Conservation (phyloP, 2,329 filamentous ascomycete species). For the Trichoderma brevicompactum region DNA sequence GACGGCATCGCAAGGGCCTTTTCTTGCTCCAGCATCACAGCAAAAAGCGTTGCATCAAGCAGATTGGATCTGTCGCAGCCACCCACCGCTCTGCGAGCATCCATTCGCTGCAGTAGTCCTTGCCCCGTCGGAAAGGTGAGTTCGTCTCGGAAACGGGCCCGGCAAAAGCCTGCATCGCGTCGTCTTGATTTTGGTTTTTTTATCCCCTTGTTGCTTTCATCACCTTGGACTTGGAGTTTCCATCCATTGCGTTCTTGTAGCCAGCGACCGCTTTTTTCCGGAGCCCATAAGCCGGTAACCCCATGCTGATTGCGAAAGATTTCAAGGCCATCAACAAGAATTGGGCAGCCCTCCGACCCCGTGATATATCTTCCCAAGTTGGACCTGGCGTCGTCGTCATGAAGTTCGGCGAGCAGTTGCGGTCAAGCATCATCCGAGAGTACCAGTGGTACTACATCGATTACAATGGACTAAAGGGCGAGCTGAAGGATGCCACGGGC, state of each 20-base stretch:
- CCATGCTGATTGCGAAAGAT: conserved; percentile 60
- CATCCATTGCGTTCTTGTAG: conserved; percentile 1
- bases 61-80: not conserved
- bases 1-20: conserved; percentile 4
- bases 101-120: conserved; percentile 9
- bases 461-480: conserved; percentile 90
- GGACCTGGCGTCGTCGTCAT: conserved; percentile 63
- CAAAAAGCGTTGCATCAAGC: not conserved
- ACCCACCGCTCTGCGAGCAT: conserved; percentile 7
- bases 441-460: conserved; percentile 99
- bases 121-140: conserved; percentile 13
- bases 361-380: conserved; percentile 41
- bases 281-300: conserved; percentile 27
- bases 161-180: conserved; percentile 7
- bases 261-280: not conserved
- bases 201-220: not conserved
- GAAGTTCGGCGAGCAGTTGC: conserved; percentile 96
- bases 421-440: conserved; percentile 92
- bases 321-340: conserved; percentile 49
- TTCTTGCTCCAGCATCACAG: conserved; percentile 19
- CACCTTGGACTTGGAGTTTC: not conserved
- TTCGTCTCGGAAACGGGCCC: not conserved
- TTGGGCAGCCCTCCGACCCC: conserved; percentile 46
- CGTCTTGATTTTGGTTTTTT: not conserved
- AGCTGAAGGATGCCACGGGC: conserved; percentile 76